These are phyloP conservation scores for Komagataella pastoris DNA, from an alignment of 805 yeast species.

Conservation along the genomic window DNA sequence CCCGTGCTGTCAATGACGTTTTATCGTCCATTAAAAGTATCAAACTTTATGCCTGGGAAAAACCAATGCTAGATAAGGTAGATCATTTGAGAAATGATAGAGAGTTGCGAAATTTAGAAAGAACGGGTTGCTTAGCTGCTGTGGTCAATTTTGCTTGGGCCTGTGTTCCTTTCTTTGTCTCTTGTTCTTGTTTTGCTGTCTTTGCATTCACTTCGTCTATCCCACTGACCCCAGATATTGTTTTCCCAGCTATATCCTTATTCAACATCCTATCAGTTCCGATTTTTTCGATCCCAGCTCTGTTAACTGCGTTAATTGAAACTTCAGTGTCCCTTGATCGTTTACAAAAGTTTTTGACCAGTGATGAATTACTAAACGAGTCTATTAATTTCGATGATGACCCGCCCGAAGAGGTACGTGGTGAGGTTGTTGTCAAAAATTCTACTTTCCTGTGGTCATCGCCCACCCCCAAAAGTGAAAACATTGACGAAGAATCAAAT, in stretches of 20 bases:
- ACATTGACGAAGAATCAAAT: slow-evolving; percentile 27
- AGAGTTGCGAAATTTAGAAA: slow-evolving; percentile 38
- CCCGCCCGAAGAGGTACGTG: slow-evolving; percentile 10
- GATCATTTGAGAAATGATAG: slow-evolving; percentile 40
- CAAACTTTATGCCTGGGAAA: slow-evolving; percentile 61
- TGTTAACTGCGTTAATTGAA: slow-evolving; percentile 44
- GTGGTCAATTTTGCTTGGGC: slow-evolving; percentile 44
- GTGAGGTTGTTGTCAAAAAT: slow-evolving; percentile 29
- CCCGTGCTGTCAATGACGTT: slow-evolving; percentile 45
- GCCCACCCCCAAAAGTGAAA: slow-evolving; percentile 7
- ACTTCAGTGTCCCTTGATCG: slow-evolving; percentile 45
- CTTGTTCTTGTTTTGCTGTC: slow-evolving; percentile 44
- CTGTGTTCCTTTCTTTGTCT: slow-evolving; percentile 51
- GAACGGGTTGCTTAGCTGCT: slow-evolving; percentile 34
- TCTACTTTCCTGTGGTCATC: slow-evolving; percentile 41
- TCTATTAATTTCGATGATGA: slow-evolving; percentile 24
- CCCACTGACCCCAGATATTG: slow-evolving; percentile 54
- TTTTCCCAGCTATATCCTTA: slow-evolving; percentile 54
- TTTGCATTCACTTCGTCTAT: slow-evolving; percentile 29
- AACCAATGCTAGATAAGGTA: slow-evolving; percentile 42
- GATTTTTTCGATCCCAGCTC: slow-evolving; percentile 42
- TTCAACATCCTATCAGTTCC: slow-evolving; percentile 48
- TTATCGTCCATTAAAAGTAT: slow-evolving; percentile 47
- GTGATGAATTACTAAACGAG: slow-evolving; percentile 18
- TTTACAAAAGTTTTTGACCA: slow-evolving; percentile 31